Evolutionary conservation across 2,329 filamentous ascomycete genomes (phyloP).

Genomic region (Karstenula rhodostoma): DNA sequence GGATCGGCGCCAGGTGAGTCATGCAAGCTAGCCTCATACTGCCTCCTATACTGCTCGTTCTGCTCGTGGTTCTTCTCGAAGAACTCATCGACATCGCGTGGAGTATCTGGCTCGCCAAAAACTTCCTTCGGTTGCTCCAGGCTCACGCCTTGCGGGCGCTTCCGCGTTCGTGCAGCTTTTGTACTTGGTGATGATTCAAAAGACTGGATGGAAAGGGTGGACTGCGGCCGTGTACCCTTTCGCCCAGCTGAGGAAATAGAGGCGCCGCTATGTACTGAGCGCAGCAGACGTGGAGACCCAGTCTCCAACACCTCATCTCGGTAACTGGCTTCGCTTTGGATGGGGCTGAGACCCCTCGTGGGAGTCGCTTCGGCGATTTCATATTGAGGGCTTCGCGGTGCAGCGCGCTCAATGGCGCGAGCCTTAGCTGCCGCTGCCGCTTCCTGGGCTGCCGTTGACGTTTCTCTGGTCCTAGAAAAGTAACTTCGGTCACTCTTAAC

Average conservation of each 20-base stretch:
- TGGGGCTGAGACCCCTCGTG: slow-evolving; percentile 79
- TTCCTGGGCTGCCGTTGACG: slow-evolving; percentile 31
- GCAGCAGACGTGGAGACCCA: slow-evolving; percentile 54
- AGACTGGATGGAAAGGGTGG: slow-evolving; percentile 67
- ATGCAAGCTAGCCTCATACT: slow-evolving; percentile 56
- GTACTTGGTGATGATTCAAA: slow-evolving; percentile 66
- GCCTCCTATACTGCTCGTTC: slow-evolving; percentile 65
- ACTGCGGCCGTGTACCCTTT: slow-evolving; percentile 60
- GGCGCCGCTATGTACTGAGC: slow-evolving; percentile 54
- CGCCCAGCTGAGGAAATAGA: slow-evolving; percentile 70
- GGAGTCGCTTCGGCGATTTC: slow-evolving; percentile 45
- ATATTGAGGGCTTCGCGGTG: slow-evolving; percentile 47
- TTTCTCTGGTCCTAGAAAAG: slow-evolving; percentile 41
- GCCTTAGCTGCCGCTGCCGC: slow-evolving; percentile 50
- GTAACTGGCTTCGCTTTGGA: slow-evolving; percentile 91
- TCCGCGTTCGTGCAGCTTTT: slow-evolving; percentile 62
- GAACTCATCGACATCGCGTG: slow-evolving; percentile 57
- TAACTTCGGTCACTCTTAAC: slow-evolving; percentile 57
- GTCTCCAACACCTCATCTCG: slow-evolving; percentile 33
- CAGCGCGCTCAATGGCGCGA: slow-evolving; percentile 44
- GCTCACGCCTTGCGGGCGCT: slow-evolving; percentile 62
- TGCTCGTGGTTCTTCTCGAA: slow-evolving; percentile 63
- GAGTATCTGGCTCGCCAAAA: slow-evolving; percentile 46
- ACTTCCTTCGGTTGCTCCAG: slow-evolving; percentile 61
- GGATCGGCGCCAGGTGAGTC: slow-evolving; percentile 63